phyloP scores from a whole-genome alignment of 148 eudicot genomes.

The Dysphania ambrosioides region DNA sequence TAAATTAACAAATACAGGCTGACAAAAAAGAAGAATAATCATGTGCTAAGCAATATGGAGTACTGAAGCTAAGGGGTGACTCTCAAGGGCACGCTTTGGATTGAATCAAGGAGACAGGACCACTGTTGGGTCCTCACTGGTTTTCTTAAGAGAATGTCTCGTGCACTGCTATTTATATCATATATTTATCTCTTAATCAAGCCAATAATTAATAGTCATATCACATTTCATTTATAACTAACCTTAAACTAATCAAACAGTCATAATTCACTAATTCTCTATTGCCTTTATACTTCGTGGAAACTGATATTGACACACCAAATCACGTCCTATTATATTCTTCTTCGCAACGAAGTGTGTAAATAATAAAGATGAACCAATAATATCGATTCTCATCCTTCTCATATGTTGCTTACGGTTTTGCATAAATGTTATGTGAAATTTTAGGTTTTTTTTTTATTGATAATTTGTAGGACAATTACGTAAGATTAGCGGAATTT shows the following conservation, averaged over 20 bases:
- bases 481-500: too few species aligned
- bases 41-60: constrained; percentile 57
- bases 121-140: constrained; percentile 44
- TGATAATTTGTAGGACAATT: too few species aligned
- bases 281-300: too few species aligned
- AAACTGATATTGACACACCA: too few species aligned
- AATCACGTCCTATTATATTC: too few species aligned
- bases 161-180: constrained; percentile 13
- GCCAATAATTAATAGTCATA: neutral
- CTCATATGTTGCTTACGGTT: too few species aligned
- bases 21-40: constrained; percentile 66
- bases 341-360: too few species aligned
- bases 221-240: neutral
- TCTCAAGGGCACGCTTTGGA: constrained; percentile 93
- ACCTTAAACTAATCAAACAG: neutral
- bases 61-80: constrained; percentile 28
- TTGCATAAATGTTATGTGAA: too few species aligned
- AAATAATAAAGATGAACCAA: too few species aligned
- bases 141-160: constrained; percentile 57
- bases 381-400: too few species aligned
- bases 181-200: neutral
- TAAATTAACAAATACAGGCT: constrained; percentile 30
- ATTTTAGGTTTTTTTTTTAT: too few species aligned
- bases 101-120: constrained; percentile 83
- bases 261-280: too few species aligned